Evolutionary conservation across 257 asterid species (phyloP).

Genomic region (Nicotiana undulata): DNA sequence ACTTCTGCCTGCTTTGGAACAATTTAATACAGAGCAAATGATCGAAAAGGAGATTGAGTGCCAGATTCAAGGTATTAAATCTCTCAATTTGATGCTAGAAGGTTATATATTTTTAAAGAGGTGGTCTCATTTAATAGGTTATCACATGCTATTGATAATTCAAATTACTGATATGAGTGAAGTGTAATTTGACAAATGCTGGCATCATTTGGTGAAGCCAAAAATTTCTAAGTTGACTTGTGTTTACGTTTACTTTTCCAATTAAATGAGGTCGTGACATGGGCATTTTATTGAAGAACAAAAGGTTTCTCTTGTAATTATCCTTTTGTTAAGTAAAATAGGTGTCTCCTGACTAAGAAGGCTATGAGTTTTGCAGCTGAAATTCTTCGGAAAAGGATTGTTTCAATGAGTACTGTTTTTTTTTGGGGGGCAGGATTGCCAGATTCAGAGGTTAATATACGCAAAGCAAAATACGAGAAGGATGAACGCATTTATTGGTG

Average conservation of each 20-base stretch:
- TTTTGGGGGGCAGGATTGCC: slow-evolving; percentile 43
- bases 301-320: neutral
- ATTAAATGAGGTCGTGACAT: neutral
- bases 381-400: neutral
- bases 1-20: slow-evolving; percentile 70
- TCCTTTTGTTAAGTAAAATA: neutral
- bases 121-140: neutral
- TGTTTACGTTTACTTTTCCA: neutral
- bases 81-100: neutral
- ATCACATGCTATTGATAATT: neutral
- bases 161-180: neutral
- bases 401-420: neutral
- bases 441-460: slow-evolving; percentile 38
- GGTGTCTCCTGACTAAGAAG: neutral
- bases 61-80: slow-evolving; percentile 42
- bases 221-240: neutral
- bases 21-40: slow-evolving; percentile 47
- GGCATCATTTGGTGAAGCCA: neutral
- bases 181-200: neutral
- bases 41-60: slow-evolving; percentile 66
- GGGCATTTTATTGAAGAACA: neutral
- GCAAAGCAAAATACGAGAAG: slow-evolving; percentile 12
- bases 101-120: neutral
- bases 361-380: neutral
- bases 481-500: slow-evolving; percentile 72